Base-by-base conservation (phyloP, 345 rosid genomes). In the Triadica sebifera region DNA sequence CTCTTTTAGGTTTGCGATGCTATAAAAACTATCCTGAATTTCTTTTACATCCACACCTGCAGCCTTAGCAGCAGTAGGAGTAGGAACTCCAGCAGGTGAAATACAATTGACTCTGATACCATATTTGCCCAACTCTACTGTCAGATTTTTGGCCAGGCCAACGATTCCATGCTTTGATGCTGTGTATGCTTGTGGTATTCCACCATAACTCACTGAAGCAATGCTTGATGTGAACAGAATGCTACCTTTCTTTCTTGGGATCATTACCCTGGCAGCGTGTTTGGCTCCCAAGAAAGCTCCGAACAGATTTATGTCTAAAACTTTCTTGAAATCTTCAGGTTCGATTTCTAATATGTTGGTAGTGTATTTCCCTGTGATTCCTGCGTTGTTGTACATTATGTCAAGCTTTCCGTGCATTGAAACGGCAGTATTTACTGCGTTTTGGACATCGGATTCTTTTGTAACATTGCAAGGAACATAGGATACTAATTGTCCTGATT, bases 151-250 rank as follows among this genome's bases (percentile, higher is more conserved):
- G 3, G 58, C 7, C 2, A 72, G 9, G 7, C 75, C 67, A 16
- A 72, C 75, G 19, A 72, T 20, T 25, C 58, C 75, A 11, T 72
- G 75, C 34, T 72, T 72, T 34, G 75, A 60, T 13, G 67, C 67
- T 15, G 46, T 13, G 16, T 60, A 72, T 0, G 53, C 41, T 5
- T 37, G 59, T 29, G 59, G 75, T 12, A 25, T 25, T 19, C 55
- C 57, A 8, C 67, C 75, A 51, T 50, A 45, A 9, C 16, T 72
- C 16, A 72, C 47, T 1, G 67, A 17, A 47, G 29, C 75, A 20
- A 61, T 34, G 19, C 59, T 72, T 15, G 59, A 24, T 4, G 75
- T 60, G 29, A 72, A 72, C 12, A 72, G 19, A 13, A 72, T 25
- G 7, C 58, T 22, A 0, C 67, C 58, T 58, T 46, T 72, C 29